Evolutionary conservation across 2,329 filamentous ascomycete genomes (phyloP).

Genomic region (Pyricularia pennisetigena): DNA sequence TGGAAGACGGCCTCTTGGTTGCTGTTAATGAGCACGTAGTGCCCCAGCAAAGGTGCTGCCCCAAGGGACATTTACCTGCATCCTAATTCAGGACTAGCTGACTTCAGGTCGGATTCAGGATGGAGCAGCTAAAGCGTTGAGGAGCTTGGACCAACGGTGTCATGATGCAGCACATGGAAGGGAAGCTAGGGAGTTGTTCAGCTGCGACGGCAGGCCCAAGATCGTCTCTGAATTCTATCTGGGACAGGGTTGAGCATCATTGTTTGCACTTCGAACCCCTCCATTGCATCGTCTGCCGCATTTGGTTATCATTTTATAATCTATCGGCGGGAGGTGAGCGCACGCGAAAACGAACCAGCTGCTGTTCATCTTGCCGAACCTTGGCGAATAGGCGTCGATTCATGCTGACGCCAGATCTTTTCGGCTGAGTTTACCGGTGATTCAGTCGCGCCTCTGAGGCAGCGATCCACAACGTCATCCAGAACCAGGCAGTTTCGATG

Average conservation of each 20-base stretch:
- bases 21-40: background rate
- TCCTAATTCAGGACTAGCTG: background rate
- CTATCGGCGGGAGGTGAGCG: background rate
- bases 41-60: background rate
- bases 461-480: constrained; percentile 2
- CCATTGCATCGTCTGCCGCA: background rate
- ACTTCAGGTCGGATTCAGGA: background rate
- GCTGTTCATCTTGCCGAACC: background rate
- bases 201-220: background rate
- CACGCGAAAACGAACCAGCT: background rate
- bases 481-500: background rate
- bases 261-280: background rate
- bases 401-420: background rate
- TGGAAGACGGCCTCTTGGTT: background rate
- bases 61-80: background rate
- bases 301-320: background rate
- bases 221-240: background rate
- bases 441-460: background rate
- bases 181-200: background rate
- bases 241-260: background rate
- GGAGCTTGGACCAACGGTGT: background rate
- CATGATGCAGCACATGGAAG: background rate
- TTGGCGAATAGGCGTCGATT: background rate
- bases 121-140: background rate
- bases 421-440: background rate